Percentiles rank a stretch among this genome's conserved stretches.
These are phyloP conservation scores for Hibiscus mutabilis DNA, from an alignment of 345 rosid genomes.

Conservation along the genomic window DNA sequence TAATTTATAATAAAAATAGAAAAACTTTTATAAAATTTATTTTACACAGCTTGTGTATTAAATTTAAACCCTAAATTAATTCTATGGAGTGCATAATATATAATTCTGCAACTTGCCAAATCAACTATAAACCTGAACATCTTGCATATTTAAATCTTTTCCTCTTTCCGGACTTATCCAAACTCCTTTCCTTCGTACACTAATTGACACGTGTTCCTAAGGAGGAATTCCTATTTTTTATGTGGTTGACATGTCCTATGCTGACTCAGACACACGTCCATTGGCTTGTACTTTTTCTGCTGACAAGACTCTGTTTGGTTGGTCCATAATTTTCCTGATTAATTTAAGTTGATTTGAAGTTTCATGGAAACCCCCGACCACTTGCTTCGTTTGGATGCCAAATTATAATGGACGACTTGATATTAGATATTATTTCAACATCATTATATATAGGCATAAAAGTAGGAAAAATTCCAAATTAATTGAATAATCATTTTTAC, in stretches of 20 bases:
- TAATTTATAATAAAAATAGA: no score
- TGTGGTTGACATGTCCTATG: constrained; percentile 8
- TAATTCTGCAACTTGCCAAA: not conserved
- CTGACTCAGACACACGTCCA: constrained; percentile 12
- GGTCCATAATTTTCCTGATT: not conserved
- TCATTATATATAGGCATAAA: no score
- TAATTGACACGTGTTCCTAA: not conserved
- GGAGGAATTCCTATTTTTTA: not conserved
- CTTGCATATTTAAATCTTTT: not conserved
- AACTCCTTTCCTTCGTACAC: not conserved
- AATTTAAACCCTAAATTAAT: no score
- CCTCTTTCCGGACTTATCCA: not conserved
- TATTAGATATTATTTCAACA: no score
- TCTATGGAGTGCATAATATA: no score
- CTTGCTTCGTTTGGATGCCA: not conserved
- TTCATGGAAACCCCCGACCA: not conserved
- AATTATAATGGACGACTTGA: not conserved
- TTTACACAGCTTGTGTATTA: no score
- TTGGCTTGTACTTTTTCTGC: not conserved
- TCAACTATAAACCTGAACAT: not conserved
- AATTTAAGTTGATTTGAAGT: no score
- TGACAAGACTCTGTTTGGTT: not conserved
- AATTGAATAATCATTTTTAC: no score
- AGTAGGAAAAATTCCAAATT: no score
- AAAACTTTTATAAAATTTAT: no score